Evolutionary conservation across 768 basidiomycete genomes (phyloP).

Genomic region (Leccinellum rugosiceps): DNA sequence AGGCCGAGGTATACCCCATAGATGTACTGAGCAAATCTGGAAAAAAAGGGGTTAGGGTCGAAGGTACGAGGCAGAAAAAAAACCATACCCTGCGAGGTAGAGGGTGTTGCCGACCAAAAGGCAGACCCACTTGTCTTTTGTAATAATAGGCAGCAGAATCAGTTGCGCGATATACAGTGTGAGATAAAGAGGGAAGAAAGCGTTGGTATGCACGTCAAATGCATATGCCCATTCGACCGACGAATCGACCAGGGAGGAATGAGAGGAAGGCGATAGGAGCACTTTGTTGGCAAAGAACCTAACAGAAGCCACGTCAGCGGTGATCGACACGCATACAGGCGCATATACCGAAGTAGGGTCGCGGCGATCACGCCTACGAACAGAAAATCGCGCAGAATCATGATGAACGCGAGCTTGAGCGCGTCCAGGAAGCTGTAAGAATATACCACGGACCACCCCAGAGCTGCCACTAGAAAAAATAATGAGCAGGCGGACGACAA

Average conservation of each 20-base stretch:
- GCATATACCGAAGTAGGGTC: slow-evolving; percentile 65
- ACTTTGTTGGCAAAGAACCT: slow-evolving; percentile 73
- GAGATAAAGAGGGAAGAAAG: slow-evolving; percentile 92
- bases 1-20: slow-evolving; percentile 90
- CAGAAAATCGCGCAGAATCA: slow-evolving; percentile 89
- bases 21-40: slow-evolving; percentile 84
- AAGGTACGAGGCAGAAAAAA: neutral
- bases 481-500: neutral
- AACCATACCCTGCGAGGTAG: slow-evolving; percentile 68
- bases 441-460: slow-evolving; percentile 87
- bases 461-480: slow-evolving; percentile 58
- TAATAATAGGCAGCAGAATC: slow-evolving; percentile 78
- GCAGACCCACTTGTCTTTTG: slow-evolving; percentile 90
- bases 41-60: slow-evolving; percentile 6
- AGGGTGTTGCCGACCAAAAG: slow-evolving; percentile 86
- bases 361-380: slow-evolving; percentile 71
- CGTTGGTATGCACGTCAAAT: slow-evolving; percentile 95
- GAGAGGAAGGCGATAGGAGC: slow-evolving; percentile 68
- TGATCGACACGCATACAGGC: slow-evolving; percentile 1
- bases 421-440: slow-evolving; percentile 54
- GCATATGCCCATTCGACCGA: slow-evolving; percentile 90
- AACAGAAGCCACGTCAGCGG: slow-evolving; percentile 13
- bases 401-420: slow-evolving; percentile 65
- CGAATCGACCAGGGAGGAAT: slow-evolving; percentile 66
- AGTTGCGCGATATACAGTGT: slow-evolving; percentile 88